Evolutionary conservation across 2,329 filamentous ascomycete species (phyloP).

Genomic region (Pseudogymnoascus sp.): DNA sequence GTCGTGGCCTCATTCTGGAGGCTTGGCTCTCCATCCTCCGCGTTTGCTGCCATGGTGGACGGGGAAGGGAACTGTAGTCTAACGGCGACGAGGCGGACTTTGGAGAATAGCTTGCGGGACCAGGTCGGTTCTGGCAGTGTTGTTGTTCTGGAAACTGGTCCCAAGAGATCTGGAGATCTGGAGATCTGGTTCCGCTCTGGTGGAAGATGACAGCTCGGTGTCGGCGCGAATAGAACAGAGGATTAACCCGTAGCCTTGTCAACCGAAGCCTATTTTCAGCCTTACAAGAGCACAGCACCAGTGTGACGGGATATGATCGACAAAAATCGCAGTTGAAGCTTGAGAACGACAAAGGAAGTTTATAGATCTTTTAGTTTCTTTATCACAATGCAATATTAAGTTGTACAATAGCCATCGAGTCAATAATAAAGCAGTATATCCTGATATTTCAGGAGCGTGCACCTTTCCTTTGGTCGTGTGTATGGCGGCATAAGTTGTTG

Average conservation of each 20-base stretch:
- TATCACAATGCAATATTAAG: neutral
- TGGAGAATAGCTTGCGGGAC: neutral
- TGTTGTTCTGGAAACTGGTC: neutral
- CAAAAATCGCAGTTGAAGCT: neutral
- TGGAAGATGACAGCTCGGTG: neutral
- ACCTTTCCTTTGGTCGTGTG: neutral
- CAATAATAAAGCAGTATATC: neutral
- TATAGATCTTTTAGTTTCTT: neutral
- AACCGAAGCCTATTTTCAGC: constrained; percentile 5
- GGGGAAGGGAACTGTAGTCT: neutral
- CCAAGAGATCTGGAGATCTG: neutral
- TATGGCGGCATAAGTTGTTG: neutral
- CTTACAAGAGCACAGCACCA: constrained; percentile 1
- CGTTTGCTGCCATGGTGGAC: neutral
- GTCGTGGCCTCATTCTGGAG: constrained; percentile 9
- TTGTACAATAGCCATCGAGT: neutral
- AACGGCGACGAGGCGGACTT: neutral
- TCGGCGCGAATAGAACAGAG: neutral
- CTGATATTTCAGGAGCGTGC: no score
- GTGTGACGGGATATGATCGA: neutral
- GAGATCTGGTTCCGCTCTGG: neutral
- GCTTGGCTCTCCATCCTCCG: constrained; percentile 13
- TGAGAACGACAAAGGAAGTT: neutral
- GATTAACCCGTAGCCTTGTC: constrained; percentile 2
- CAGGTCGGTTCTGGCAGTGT: neutral